Evolutionary conservation across 1,284 basidiomycete species (phyloP).

Genomic region (Marasmius fiardii): DNA sequence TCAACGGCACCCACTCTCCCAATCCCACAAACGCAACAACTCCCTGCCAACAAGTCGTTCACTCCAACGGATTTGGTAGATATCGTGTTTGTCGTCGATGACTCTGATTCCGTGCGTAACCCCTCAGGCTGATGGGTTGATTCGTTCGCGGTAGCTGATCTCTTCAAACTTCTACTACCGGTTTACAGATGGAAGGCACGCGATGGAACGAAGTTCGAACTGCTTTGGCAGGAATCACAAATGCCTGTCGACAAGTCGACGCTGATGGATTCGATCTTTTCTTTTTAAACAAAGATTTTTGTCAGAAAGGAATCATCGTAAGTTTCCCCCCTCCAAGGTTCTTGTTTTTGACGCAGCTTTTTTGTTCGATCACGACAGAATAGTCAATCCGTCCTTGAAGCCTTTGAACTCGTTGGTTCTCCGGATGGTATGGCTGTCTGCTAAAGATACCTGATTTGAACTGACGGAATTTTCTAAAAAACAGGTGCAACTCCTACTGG

Average conservation of each 20-base stretch:
- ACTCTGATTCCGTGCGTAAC: conserved; percentile 24
- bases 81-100: conserved; percentile 27
- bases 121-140: not conserved
- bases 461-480: not conserved
- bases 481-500: conserved; percentile 17
- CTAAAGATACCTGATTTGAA: conserved; percentile 16
- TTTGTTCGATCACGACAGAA: not conserved
- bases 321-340: not conserved
- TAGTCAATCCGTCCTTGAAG: conserved; percentile 10
- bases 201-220: conserved; percentile 24
- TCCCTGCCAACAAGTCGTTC: not conserved
- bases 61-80: not conserved
- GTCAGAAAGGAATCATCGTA: conserved; percentile 5
- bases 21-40: not conserved
- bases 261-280: conserved; percentile 22
- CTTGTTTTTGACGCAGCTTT: not conserved
- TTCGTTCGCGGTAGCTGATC: not conserved
- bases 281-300: conserved; percentile 24
- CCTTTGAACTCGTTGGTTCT: conserved; percentile 8
- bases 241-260: conserved; percentile 22
- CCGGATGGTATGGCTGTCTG: not conserved
- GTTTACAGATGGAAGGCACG: conserved; percentile 17
- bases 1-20: not conserved
- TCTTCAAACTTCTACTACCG: too few species aligned
- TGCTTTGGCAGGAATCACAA: conserved; percentile 25